Evolutionary conservation across 257 asterid genomes (phyloP).

Genomic region (Przewalskia tangutica): DNA sequence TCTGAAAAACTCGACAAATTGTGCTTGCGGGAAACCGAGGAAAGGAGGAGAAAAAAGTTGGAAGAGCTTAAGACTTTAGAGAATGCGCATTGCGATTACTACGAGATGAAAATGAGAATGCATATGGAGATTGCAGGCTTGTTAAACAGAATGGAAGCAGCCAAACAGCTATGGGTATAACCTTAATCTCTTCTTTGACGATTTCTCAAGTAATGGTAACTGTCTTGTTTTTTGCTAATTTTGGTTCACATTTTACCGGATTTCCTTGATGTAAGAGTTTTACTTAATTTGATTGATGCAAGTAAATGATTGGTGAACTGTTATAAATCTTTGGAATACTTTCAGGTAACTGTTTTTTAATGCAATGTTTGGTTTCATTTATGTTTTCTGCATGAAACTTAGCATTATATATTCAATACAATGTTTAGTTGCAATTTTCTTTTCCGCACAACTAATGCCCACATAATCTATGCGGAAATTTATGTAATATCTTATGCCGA

Average conservation of each 20-base stretch:
- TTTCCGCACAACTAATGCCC: neutral
- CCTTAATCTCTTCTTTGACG: neutral
- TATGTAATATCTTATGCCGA: neutral
- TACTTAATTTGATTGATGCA: neutral
- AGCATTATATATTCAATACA: neutral
- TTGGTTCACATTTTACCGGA: neutral
- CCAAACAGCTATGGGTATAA: constrained; percentile 65
- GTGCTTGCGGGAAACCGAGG: constrained; percentile 61
- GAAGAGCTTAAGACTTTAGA: constrained; percentile 76
- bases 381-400: neutral
- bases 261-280: neutral
- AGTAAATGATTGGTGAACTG: neutral
- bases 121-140: constrained; percentile 78
- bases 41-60: constrained; percentile 44
- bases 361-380: neutral
- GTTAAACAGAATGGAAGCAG: constrained; percentile 84
- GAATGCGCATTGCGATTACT: constrained; percentile 64
- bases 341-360: neutral
- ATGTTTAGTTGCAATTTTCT: neutral
- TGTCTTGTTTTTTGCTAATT: neutral
- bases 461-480: neutral
- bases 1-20: constrained; percentile 46
- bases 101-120: constrained; percentile 84
- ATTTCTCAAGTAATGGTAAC: neutral
- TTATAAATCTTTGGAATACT: neutral